A percentile compares a stretch with the other conserved stretches of the same genome.
These are phyloP conservation scores for Neurospora crassa DNA, from an alignment of 2,329 filamentous ascomycete genomes.

Conservation along the genomic window DNA sequence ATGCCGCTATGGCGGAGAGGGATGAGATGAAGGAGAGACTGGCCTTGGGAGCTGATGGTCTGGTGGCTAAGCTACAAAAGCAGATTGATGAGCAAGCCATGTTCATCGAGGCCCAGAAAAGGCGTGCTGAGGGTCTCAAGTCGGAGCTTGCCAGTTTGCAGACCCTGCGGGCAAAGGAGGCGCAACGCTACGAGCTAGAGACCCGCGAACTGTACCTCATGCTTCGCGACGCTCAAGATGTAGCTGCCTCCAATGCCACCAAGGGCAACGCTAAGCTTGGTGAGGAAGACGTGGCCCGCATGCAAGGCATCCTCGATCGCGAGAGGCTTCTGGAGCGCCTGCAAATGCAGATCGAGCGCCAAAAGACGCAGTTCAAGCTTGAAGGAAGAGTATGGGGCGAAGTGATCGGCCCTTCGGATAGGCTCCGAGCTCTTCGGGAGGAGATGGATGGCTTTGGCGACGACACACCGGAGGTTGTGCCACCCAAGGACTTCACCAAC, in stretches of 20 bases:
- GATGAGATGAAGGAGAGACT: constrained; percentile 88
- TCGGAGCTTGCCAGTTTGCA: constrained; percentile 83
- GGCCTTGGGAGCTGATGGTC: constrained; percentile 82
- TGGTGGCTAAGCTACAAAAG: constrained; percentile 86
- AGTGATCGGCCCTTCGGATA: constrained; percentile 74
- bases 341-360: constrained; percentile 89
- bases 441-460: constrained; percentile 67
- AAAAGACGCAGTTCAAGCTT: constrained; percentile 95
- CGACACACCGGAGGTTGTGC: constrained; percentile 38
- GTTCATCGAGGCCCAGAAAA: constrained; percentile 79
- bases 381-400: constrained; percentile 89
- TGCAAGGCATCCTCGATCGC: constrained; percentile 88
- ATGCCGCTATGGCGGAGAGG: constrained; percentile 89
- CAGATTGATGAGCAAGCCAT: constrained; percentile 88
- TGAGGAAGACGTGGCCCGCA: constrained; percentile 61
- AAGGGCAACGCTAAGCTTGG: constrained; percentile 45
- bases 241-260: constrained; percentile 74
- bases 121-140: constrained; percentile 81
- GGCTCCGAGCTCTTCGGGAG: constrained; percentile 82
- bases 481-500: constrained; percentile 56
- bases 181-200: constrained; percentile 91
- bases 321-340: constrained; percentile 87
- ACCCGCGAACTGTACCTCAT: constrained; percentile 96
- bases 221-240: constrained; percentile 94
- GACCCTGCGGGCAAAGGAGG: constrained; percentile 75